Percentiles rank a stretch among this genome's conserved stretches.
phyloP scores from a whole-genome alignment of 192 early-diverging fungal species.

The Backusella parvicylindrica region DNA sequence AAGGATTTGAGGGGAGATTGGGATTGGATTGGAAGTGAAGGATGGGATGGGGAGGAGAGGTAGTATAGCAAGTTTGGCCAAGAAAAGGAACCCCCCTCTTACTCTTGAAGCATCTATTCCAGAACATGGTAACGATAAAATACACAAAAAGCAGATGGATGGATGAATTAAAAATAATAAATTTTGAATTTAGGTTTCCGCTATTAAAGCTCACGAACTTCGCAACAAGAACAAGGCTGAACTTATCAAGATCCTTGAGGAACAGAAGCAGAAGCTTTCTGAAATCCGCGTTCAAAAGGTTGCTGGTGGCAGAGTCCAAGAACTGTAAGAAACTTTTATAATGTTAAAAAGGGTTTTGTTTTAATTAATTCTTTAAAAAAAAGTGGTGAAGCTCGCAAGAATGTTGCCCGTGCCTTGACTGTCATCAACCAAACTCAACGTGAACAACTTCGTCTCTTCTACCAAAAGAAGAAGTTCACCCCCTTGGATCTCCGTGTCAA shows the following conservation, averaged over 20 bases:
- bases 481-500: conserved; percentile 97
- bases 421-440: conserved; percentile 94
- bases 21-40: background rate
- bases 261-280: conserved; percentile 93
- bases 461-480: conserved; percentile 93
- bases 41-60: background rate
- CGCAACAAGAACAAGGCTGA: conserved; percentile 93
- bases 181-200: conserved; percentile 47
- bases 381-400: conserved; percentile 86
- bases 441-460: conserved; percentile 84
- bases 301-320: conserved; percentile 9
- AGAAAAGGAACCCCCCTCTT: background rate
- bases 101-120: background rate
- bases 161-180: background rate
- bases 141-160: background rate
- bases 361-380: too few species aligned
- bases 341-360: too few species aligned
- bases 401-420: conserved; percentile 92
- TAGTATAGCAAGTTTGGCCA: background rate
- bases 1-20: background rate
- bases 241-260: conserved; percentile 87
- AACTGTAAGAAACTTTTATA: conserved; percentile 15
- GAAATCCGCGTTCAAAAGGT: conserved; percentile 94
- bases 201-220: conserved; percentile 92
- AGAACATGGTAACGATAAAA: background rate